phyloP scores from a whole-genome alignment of 768 basidiomycete genomes.

The Amanita pseudoporphyria region DNA sequence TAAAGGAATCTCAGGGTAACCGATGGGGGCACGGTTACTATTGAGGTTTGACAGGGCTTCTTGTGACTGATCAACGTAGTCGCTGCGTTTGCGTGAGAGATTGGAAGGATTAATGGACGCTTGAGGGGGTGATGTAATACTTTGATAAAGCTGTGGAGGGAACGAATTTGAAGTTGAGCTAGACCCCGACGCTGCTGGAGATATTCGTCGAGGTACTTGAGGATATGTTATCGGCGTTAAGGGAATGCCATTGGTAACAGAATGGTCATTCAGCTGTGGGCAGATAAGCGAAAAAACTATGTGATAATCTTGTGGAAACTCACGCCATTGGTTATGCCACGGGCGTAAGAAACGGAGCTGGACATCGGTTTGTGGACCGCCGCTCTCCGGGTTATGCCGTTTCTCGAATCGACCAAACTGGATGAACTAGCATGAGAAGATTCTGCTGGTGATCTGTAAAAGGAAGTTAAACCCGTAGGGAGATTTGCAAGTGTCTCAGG shows the following conservation, averaged over 20 bases:
- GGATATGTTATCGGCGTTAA: conserved; percentile 34
- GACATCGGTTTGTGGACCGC: conserved; percentile 32
- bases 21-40: conserved; percentile 45
- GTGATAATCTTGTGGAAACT: conserved; percentile 9
- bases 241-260: conserved; percentile 13
- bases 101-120: conserved; percentile 74
- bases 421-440: conserved; percentile 20
- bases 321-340: conserved; percentile 43
- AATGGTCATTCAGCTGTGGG: background rate
- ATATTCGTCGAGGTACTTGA: conserved; percentile 22
- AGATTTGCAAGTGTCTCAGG: background rate
- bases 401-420: conserved; percentile 15
- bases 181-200: conserved; percentile 18
- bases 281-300: background rate
- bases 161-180: conserved; percentile 17
- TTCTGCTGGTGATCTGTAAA: conserved; percentile 33
- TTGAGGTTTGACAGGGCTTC: conserved; percentile 43
- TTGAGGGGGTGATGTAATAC: conserved; percentile 65
- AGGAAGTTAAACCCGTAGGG: background rate
- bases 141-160: conserved; percentile 26
- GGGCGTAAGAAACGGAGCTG: conserved; percentile 33
- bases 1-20: conserved; percentile 71
- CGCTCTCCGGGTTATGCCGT: conserved; percentile 27
- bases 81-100: conserved; percentile 64
- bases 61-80: conserved; percentile 74